Evolutionary conservation across 768 basidiomycete species (phyloP), one percentile per base, ranked within the genome.

Genomic region (Tremella fuciformis): DNA sequence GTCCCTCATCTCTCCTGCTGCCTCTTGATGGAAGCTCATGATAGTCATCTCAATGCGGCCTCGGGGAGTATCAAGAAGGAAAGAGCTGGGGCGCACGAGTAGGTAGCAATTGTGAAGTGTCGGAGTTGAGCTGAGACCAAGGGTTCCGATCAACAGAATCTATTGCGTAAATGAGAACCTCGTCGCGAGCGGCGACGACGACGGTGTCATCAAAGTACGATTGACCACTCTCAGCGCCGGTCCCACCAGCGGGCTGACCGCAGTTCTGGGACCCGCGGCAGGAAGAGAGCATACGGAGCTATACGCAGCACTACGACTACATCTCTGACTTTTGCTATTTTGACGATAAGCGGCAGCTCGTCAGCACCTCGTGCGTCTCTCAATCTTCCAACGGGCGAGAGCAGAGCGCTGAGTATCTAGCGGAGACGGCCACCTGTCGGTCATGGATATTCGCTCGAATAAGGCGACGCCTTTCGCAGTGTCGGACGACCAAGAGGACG

Each of bases 401-500:
- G 4, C n/a, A 46, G 22, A 8, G 6, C 26, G 21, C 18, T 16
- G n/a, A 22, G 29, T 24, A 22, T 8, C 8, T 58, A 97, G 93
- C 63, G 93, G 89, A 39, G 93, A 97, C 76, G 92, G 91, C 1
- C 91, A 91, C 13, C 79, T 97, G 49, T 93, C 91, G 18, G 91
- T 94, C 42, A 85, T 93, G 73, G 93, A 97, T 66, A 84, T 93
- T 22, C 84, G 92, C 58, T 85, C 88, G 16, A 91, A 86, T 65
- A 89, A 88, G 67, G 62, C 81, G 13, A 83, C 86, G 50, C 89
- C 89, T 1, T 78, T 88, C 58, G 86, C 87, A 1, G 88, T 91
- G 54, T 94, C 91, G 15, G 92, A 94, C 73, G 89, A 94, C 78
- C 93, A 97, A 74, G 93, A 96, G 69, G 93, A 97, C 72, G 93